phyloP scores from a whole-genome alignment of 2,329 filamentous ascomycete genomes.

The Didymella exigua region DNA sequence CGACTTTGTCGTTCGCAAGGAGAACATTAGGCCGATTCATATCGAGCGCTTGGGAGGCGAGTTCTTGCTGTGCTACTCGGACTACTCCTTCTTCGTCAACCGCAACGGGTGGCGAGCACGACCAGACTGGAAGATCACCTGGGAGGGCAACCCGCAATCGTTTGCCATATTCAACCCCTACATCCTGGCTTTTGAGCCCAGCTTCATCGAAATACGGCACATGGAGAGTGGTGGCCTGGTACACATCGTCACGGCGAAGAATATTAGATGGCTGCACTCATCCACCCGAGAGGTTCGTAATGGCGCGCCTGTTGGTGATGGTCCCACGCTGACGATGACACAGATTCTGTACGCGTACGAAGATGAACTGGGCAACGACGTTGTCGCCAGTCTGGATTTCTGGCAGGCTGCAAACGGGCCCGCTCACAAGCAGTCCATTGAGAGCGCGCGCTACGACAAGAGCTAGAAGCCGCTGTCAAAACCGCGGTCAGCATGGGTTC shows the following conservation, averaged over 20 bases:
- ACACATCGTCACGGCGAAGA: slow-evolving; percentile 94
- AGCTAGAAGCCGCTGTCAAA: slow-evolving; percentile 20
- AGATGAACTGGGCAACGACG: slow-evolving; percentile 90
- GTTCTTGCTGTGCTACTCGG: slow-evolving; percentile 96
- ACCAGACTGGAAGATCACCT: slow-evolving; percentile 96
- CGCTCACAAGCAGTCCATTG: slow-evolving; percentile 35
- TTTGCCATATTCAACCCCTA: slow-evolving; percentile 97
- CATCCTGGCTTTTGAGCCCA: slow-evolving; percentile 95
- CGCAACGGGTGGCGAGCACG: slow-evolving; percentile 95
- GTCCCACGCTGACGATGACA: neutral
- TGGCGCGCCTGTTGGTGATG: neutral
- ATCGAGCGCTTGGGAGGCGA: slow-evolving; percentile 97
- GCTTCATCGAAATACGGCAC: slow-evolving; percentile 95
- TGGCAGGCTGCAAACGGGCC: slow-evolving; percentile 62
- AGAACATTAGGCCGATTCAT: slow-evolving; percentile 92
- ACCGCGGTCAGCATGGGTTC: neutral
- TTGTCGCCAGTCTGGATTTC: slow-evolving; percentile 94
- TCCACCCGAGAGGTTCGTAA: slow-evolving; percentile 85
- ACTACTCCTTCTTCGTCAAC: slow-evolving; percentile 99
- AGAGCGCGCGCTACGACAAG: slow-evolving; percentile 37
- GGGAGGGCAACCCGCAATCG: slow-evolving; percentile 90
- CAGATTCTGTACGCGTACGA: slow-evolving; percentile 98
- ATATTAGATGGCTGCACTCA: slow-evolving; percentile 96
- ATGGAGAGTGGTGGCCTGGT: slow-evolving; percentile 91
- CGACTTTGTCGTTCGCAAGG: slow-evolving; percentile 93